Evolutionary conservation across 2,329 filamentous ascomycete species (phyloP).

Genomic region (Sporothrix brunneoviolacea): DNA sequence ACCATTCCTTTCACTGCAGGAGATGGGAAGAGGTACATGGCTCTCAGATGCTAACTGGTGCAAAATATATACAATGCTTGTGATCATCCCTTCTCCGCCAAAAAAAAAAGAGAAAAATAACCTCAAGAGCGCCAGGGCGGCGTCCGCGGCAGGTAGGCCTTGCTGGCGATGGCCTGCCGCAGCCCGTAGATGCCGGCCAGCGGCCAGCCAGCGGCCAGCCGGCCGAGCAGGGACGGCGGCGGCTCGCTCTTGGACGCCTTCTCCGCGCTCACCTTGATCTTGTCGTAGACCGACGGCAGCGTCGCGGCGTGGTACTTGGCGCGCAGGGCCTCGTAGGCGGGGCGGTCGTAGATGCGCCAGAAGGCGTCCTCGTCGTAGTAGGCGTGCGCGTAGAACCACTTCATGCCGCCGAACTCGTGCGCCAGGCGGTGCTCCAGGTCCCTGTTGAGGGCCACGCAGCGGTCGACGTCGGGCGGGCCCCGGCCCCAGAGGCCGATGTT

Average conservation of each 20-base stretch:
- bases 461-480: conserved; percentile 43
- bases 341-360: conserved; percentile 55
- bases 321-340: conserved; percentile 52
- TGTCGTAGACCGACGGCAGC: conserved; percentile 64
- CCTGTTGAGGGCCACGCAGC: conserved; percentile 65
- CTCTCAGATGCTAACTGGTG: no score
- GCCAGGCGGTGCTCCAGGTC: conserved; percentile 62
- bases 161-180: conserved; percentile 50
- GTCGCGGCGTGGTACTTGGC: conserved; percentile 54
- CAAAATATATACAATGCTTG: no score
- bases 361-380: conserved; percentile 72
- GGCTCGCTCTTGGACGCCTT: not conserved
- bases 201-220: conserved; percentile 41
- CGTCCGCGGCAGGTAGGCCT: conserved; percentile 44
- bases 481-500: conserved; percentile 76
- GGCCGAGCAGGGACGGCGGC: not conserved
- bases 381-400: conserved; percentile 82
- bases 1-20: no score
- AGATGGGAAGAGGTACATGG: no score
- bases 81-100: no score
- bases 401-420: conserved; percentile 62
- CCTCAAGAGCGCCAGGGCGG: conserved; percentile 20
- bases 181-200: conserved; percentile 55
- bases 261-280: conserved; percentile 41
- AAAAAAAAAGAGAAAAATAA: no score